Evolutionary conservation across 164 flowering plant genomes (phyloP), one percentile per base, ranked within the genome.

Genomic region (Annona squamosa): DNA sequence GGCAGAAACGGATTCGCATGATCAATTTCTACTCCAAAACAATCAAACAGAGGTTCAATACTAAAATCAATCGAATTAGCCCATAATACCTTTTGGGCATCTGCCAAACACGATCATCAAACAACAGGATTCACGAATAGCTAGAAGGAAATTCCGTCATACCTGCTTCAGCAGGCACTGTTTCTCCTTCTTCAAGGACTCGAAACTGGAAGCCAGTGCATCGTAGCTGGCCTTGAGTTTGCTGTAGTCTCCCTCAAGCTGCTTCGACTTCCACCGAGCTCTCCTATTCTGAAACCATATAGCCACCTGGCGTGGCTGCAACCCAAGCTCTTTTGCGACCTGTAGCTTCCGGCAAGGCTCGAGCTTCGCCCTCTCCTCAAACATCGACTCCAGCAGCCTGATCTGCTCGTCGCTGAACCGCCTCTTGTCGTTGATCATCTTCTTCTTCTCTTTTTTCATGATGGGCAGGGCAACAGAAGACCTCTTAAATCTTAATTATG

Each of bases 281-380:
- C 97, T 79, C 57, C 79, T 86, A 83, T 92, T 92, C 85, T 92
- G 97, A 77, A 92, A 92, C 97, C 97, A 92, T 48, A 90, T 90
- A 26, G 91, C 94, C 1, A 92, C 82, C 79, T 92, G 97, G 13
- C 90, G 80, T 0, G 95, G 95, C 62, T 89, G 86, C 73, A 92
- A 79, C 45, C 87, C 92, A 0, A 92, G 85, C 72, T 90, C 91
- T 52, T 73, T 73, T 1, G 97, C 95, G n/a, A 92, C 63, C 75
- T 87, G 81, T 68, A 80, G 13, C 81, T 92, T 92, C 86, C 74
- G 82, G 74, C 72, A 71, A 2, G 95, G 87, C 68, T 90, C 93
- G 4, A 86, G 88, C 81, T 84, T 90, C 0, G 87, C 71, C 64
- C 89, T 93, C 4, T 86, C 71, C 71, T 88, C 88, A 52, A 90